These are phyloP conservation scores for Nannizzia gypsea DNA, from an alignment of 2,329 filamentous ascomycete species.

Conservation along the genomic window DNA sequence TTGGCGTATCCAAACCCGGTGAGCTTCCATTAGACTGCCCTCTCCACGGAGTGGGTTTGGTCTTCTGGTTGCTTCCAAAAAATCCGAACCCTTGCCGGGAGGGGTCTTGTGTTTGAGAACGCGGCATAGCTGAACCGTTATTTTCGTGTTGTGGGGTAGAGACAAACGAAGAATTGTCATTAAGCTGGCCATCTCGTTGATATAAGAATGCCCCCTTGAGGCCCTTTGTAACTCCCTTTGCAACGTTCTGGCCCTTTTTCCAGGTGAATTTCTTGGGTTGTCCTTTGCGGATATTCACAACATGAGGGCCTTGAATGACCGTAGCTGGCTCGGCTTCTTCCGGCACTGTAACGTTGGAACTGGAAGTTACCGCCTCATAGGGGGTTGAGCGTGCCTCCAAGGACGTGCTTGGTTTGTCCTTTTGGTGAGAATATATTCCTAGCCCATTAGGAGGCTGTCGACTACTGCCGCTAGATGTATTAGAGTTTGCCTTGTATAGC, in stretches of 20 bases:
- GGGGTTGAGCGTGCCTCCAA: constrained; percentile 32
- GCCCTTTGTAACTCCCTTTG: constrained; percentile 87
- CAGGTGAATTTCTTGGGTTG: constrained; percentile 96
- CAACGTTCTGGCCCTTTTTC: constrained; percentile 93
- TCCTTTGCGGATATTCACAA: constrained; percentile 88
- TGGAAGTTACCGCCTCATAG: constrained; percentile 44
- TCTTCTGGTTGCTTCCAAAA: constrained; percentile 44
- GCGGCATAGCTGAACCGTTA: constrained; percentile 21
- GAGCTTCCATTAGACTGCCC: constrained; percentile 35
- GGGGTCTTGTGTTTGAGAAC: constrained; percentile 33
- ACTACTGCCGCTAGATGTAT: constrained; percentile 27
- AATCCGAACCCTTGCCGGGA: constrained; percentile 56
- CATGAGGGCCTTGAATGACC: constrained; percentile 64
- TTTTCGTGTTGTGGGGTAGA: constrained; percentile 29
- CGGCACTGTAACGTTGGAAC: constrained; percentile 45
- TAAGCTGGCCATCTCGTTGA: constrained; percentile 42
- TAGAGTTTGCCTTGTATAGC: constrained; percentile 70
- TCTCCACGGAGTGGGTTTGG: constrained; percentile 29
- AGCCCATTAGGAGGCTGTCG: constrained; percentile 39
- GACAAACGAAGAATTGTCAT: constrained; percentile 57
- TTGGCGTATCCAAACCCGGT: constrained; percentile 25
- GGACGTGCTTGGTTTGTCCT: constrained; percentile 39
- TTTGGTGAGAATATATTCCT: constrained; percentile 49
- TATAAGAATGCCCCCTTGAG: constrained; percentile 83
- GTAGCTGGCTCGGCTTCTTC: constrained; percentile 54